Base-by-base conservation (phyloP, 73 alveolate genomes). In the Paramecium tetraurelia region DNA sequence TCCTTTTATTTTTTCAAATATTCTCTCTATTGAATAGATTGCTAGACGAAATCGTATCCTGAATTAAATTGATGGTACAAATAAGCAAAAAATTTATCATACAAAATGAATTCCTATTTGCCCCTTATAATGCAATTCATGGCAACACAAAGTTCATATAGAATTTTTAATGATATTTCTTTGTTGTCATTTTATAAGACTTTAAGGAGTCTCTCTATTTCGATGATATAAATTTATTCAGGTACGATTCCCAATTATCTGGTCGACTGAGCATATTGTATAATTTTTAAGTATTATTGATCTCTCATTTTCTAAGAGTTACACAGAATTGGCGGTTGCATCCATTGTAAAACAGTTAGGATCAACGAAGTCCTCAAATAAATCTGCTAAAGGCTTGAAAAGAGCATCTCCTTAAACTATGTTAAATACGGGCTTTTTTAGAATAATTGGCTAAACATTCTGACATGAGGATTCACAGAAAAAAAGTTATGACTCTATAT, bases 11-110 rank as follows among this genome's bases (percentile, higher is more conserved):
- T 36, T 72, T 36, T 27, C 12, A 31, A 6, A 77, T 29, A 77
- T 12, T 24, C 48, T 21, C 69, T 6, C 12, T 41, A 44, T 46
- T 80, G 20, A 31, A 31, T n/a, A 14, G 90, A 80, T 6, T 40
- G 6, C 4, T 14, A 12, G 8, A 80, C 76, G 20, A 5, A 20
- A 46, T 80, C 76, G 16, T 6, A 18, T 8, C n/a, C 57, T 10
- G 57, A 31, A 35, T 80, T 80, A 18, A 80, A 80, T 14, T 80
- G 53, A 48, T 43, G 76, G 29, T 43, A 48, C 10, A 80, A 63
- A 27, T 80, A 80, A 12, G 77, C 90, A 80, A 80, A 80, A 18
- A 80, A 80, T 48, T 80, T 80, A 10, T 80, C 76, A 80, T 80
- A 80, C 9, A 80, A 35, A 2, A 80, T 1, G 29, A 31, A 80